Evolutionary conservation across 208 protist species (phyloP).

Genomic region (Crithidia fasciculata): DNA sequence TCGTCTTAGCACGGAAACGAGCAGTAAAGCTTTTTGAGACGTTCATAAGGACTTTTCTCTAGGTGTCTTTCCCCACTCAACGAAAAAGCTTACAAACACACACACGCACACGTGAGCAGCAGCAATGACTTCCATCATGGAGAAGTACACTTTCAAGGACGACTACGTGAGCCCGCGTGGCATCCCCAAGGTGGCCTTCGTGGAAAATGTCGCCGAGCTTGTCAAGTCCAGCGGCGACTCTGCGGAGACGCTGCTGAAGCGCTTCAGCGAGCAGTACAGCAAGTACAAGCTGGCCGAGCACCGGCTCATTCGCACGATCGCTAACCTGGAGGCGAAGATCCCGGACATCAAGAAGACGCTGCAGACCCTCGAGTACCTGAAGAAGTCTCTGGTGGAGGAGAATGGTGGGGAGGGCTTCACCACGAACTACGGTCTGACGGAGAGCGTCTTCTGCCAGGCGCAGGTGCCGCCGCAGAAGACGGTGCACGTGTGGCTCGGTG

Average conservation of each 20-base stretch:
- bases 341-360: conserved; percentile 94
- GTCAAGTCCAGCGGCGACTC: conserved; percentile 80
- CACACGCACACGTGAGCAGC: background rate
- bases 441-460: conserved; percentile 89
- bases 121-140: conserved; percentile 30
- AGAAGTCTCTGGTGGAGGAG: conserved; percentile 55
- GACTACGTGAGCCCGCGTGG: conserved; percentile 89
- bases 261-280: conserved; percentile 89
- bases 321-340: conserved; percentile 89
- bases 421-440: conserved; percentile 90
- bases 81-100: conserved; percentile 8
- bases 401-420: conserved; percentile 45
- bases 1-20: too few species aligned
- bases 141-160: conserved; percentile 83
- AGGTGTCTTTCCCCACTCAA: background rate
- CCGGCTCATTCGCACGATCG: conserved; percentile 84
- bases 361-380: conserved; percentile 85
- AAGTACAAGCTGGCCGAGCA: conserved; percentile 95
- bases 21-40: too few species aligned
- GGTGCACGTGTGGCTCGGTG: conserved; percentile 94
- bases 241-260: conserved; percentile 85
- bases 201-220: conserved; percentile 79
- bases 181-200: conserved; percentile 87
- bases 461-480: conserved; percentile 81
- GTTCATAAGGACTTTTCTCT: background rate